Base-by-base conservation (phyloP, 345 rosid species). In the Anacardium occidentale region DNA sequence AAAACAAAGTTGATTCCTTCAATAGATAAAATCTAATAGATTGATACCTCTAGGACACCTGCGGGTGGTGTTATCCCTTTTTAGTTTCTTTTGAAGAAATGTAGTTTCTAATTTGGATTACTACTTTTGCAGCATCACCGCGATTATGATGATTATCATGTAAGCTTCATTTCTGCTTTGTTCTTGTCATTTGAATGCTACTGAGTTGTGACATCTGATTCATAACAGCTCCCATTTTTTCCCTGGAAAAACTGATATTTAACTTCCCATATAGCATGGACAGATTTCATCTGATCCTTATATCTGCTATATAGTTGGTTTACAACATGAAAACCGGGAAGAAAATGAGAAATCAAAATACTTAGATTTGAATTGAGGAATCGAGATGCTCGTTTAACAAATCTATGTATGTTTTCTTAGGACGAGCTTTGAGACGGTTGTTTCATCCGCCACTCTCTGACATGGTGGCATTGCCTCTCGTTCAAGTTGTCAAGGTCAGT, bases 141-240 rank as follows among this genome's bases (percentile, higher is more conserved):
- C 1, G 85, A 80, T 74, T 65, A 78, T 78, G 87, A 84, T 25
- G 84, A 84, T 65, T 81, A 84, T 81, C 87, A 84, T 47, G 84
- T 84, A 76, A 78, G 80, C 22, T 45, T 58, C 44, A 10, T 10
- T 13, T 25, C 29, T 63, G 3, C 53, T 21, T 54, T 57, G n/a
- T 6, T 21, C 26, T 6, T 32, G 20, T 64, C 42, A 9, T 9
- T 7, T 40, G 57, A 11, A 52, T 40, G 11, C 8, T 13, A n/a
- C 12, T 64, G 22, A 53, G 12, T 20, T 50, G 37, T n/a, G 13
- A 11, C 1, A 37, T 37, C 42, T 15, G 22, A 40, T 22, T 8
- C 3, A 55, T 14, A 4, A 17, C 14, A 57, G 56, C 40, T 22
- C 1, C 12, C 47, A 20, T 10, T 12, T 53, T 50, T 69, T 42